A percentile compares a stretch with the other conserved stretches of the same genome.
Evolutionary conservation across 2,329 filamentous ascomycete species (phyloP).

Genomic region (Alternaria ventricosa): DNA sequence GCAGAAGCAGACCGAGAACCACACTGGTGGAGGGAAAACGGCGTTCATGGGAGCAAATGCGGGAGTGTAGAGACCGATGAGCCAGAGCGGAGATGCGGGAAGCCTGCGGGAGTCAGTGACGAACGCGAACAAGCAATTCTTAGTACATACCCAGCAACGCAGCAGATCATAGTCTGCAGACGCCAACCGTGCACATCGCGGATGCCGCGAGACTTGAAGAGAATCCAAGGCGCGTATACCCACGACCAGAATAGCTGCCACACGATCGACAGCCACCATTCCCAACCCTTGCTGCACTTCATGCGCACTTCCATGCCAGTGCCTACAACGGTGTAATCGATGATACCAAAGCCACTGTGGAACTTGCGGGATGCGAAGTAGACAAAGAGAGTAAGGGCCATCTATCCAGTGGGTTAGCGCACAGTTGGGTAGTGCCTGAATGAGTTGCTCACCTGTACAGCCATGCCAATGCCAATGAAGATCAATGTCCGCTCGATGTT

Average conservation of each 20-base stretch:
- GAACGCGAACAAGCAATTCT: background rate
- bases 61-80: conserved; percentile 41
- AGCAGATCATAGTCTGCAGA: conserved; percentile 43
- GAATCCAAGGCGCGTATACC: conserved; percentile 44
- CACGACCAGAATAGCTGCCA: conserved; percentile 49
- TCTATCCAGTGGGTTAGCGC: conserved; percentile 9
- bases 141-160: conserved; percentile 37
- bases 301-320: conserved; percentile 29
- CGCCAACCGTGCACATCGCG: conserved; percentile 44
- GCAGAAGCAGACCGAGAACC: conserved; percentile 43
- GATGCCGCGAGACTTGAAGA: conserved; percentile 44
- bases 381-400: conserved; percentile 36
- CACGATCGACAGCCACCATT: conserved; percentile 46
- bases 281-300: conserved; percentile 43
- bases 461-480: conserved; percentile 37
- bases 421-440: background rate
- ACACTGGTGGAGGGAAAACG: conserved; percentile 34
- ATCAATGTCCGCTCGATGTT: conserved; percentile 35
- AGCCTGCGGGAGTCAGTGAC: conserved; percentile 27
- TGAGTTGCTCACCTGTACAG: conserved; percentile 29
- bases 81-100: conserved; percentile 43
- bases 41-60: conserved; percentile 34
- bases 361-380: conserved; percentile 44
- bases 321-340: conserved; percentile 36
- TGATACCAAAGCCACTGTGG: conserved; percentile 40